Base-by-base conservation (phyloP, 805 yeast genomes). In the Ogataea nakhonphanomensis region DNA sequence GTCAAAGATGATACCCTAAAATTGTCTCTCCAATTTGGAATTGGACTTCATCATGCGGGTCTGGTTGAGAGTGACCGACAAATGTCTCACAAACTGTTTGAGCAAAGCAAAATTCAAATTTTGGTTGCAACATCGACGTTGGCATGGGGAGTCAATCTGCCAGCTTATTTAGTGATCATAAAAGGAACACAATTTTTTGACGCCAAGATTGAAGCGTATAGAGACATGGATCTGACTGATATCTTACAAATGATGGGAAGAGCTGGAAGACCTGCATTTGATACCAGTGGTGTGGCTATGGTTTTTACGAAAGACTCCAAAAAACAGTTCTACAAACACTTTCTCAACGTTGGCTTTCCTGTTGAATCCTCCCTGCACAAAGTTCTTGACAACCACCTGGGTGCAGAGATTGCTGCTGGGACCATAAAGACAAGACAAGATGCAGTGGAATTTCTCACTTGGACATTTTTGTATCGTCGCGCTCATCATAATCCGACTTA, bases 91-190 rank as follows among this genome's bases (percentile, higher is more conserved):
- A 78, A 78, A 50, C 61, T 84, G 27, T 84, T 84, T 61, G 87
- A 82, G 42, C 62, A 69, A n/a, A 79, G 62, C 31, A 82, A 81
- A 57, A 74, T 84, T 35, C 93, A 84, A 61, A 74, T 84, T 31
- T 69, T 84, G 45, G 70, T 84, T 27, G 90, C 91, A 1, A 84
- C 93, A 0, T 80, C 88, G n/a, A 84, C 91, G 1, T 70, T 84
- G 48, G 91, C 93, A 0, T 84, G 91, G 91, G 91, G 91, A 61
- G 91, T 84, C 33, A 84, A 84, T 53, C 68, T 84, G 48, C 91
- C 91, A 1, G 91, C 93, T 0, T 84, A 83, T 62, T 65, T 84
- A 49, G 93, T 84, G 11, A 76, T 84, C 31, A 81, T 84, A 50
- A 84, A 84, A 59, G 91, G 91, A 22, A 84, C 93, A 0, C 81